Conservation (phyloP, 169 alveolate species). For the Cryptosporidium meleagridis region DNA sequence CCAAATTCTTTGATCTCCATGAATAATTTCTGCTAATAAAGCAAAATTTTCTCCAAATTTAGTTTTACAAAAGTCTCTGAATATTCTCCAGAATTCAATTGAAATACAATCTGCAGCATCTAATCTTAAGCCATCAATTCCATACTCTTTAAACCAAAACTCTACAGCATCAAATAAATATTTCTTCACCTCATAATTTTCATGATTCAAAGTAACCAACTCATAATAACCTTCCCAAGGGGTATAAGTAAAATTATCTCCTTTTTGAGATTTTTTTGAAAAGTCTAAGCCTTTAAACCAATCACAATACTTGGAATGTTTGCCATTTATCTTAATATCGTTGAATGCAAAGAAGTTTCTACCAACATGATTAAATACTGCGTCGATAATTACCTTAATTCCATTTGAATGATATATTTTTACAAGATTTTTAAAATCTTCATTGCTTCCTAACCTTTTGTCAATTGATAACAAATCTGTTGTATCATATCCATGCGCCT, state of each 20-base stretch:
- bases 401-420: conserved; percentile 47
- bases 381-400: conserved; percentile 48
- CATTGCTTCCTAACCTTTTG: conserved; percentile 35
- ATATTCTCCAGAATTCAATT: conserved; percentile 52
- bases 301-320: conserved; percentile 24
- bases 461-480: conserved; percentile 45
- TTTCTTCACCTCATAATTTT: conserved; percentile 36
- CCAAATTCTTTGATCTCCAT: conserved; percentile 44
- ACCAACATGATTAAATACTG: conserved; percentile 71
- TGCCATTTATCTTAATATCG: conserved; percentile 31
- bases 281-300: conserved; percentile 71
- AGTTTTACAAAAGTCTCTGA: conserved; percentile 43
- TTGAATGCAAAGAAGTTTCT: conserved; percentile 58
- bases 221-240: conserved; percentile 74
- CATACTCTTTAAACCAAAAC: conserved; percentile 54
- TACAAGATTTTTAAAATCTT: conserved; percentile 33
- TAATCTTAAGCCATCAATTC: conserved; percentile 58
- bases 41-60: conserved; percentile 59
- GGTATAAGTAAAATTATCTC: conserved; percentile 57
- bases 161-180: conserved; percentile 58
- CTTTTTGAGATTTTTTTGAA: conserved; percentile 28
- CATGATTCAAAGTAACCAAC: conserved; percentile 18
- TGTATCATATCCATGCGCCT: conserved; percentile 67
- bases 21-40: conserved; percentile 51
- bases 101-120: conserved; percentile 67